Evolutionary conservation across 2,329 filamentous ascomycete genomes (phyloP), one percentile per base, ranked within the genome.

Genomic region (Zarea fungicola): DNA sequence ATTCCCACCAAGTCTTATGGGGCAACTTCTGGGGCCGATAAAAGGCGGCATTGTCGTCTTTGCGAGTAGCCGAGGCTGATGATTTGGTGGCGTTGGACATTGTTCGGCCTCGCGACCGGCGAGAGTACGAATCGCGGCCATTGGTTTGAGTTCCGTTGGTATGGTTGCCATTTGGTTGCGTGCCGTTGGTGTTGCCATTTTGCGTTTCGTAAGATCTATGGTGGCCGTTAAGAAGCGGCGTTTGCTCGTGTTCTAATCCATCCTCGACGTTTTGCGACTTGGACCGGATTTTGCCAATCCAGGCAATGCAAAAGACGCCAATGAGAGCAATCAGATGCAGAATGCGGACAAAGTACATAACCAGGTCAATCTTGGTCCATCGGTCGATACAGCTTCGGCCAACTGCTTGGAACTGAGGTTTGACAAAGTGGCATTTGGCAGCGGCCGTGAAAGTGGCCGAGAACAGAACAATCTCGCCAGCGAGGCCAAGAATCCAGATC

Each of bases 1-100:
- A 99, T 63, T 97, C 91, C 83, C 87, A 95, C 93, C 93, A 99
- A 45, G 84, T 93, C 57, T 87, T 89, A 57, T 87, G 87, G 3
- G 89, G 91, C 8, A 89, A 80, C 55, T 89, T 92, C 31, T 86
- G 85, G 2, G 91, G 91, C 57, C 92, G 85, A 65, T 95, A 95
- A 75, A 95, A 97, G 6, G 87, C 89, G 9, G 85, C 83, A 21
- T 81, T 80, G 44, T 81, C 78, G 50, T 89, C 84, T 53, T 72
- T 73, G 31, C 58, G 60, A n/a, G 57, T 65, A 57, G 49, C 68
- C 56, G 49, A 26, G 6, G 22, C 31, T 2, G 55, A 49, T 4
- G 59, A 44, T 50, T 60, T 66, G 35, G 68, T 67, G 47, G 72
- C 70, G 37, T 65, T 69, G 16, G 65, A 69, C 28, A 65, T 63